Conservation (phyloP, 2,329 filamentous ascomycete species). For the Penicillium sp. region DNA sequence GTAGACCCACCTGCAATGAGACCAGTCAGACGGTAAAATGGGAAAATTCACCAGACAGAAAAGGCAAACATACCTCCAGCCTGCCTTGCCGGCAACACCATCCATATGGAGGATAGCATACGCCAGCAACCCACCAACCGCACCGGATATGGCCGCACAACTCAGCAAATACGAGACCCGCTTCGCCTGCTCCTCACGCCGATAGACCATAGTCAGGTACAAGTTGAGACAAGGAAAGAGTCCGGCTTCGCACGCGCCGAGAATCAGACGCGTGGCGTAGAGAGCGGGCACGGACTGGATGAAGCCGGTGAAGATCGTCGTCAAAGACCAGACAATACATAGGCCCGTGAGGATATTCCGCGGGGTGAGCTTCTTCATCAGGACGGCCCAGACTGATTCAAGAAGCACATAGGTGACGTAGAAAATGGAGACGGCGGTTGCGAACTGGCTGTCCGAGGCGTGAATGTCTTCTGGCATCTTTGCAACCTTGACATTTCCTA, state of each 20-base stretch:
- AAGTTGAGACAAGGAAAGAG: constrained; percentile 46
- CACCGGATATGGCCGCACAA: constrained; percentile 43
- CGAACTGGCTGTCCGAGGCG: constrained; percentile 46
- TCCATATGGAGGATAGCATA: constrained; percentile 49
- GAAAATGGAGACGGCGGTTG: constrained; percentile 54
- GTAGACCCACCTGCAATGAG: constrained; percentile 46
- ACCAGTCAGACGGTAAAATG: not conserved
- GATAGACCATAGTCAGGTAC: constrained; percentile 46
- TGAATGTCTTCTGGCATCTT: constrained; percentile 51
- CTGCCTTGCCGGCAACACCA: constrained; percentile 46
- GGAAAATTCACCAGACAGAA: too few relatives aligned
- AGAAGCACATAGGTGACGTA: constrained; percentile 56
- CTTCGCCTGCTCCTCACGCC: constrained; percentile 45
- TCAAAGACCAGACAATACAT: constrained; percentile 52
- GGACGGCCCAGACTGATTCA: constrained; percentile 51
- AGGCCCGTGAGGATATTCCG: constrained; percentile 44
- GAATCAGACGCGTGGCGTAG: constrained; percentile 44
- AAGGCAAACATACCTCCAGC: constrained; percentile 47
- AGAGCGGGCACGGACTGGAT: constrained; percentile 45
- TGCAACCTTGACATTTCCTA: constrained; percentile 52
- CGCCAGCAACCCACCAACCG: constrained; percentile 44
- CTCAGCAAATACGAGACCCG: constrained; percentile 46
- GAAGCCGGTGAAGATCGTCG: constrained; percentile 53
- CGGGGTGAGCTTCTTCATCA: constrained; percentile 53
- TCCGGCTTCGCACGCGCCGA: constrained; percentile 42